Conservation (phyloP, 768 basidiomycete genomes). For the Tylopilus plumbeoviolaceoides region DNA sequence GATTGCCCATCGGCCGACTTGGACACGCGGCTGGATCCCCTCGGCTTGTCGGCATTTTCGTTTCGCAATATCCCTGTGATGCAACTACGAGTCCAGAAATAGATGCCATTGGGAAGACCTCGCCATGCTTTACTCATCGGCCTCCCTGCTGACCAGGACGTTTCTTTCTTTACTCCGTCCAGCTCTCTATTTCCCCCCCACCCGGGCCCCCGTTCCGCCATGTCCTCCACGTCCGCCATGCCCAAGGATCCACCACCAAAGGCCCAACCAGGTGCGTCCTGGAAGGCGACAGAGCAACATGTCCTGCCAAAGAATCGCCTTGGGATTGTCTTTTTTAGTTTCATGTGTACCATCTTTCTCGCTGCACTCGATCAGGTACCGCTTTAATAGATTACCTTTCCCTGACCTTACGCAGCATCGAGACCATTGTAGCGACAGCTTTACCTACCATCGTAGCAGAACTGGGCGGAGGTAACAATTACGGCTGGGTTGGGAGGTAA, state of each 20-base stretch:
- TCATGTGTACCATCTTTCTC: constrained; percentile 42
- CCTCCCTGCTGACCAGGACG: background rate
- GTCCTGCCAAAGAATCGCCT: constrained; percentile 41
- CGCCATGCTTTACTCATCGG: background rate
- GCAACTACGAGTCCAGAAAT: constrained; percentile 7
- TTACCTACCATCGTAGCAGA: constrained; percentile 46
- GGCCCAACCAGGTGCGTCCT: constrained; percentile 29
- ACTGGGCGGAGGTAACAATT: constrained; percentile 41
- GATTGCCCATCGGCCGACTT: background rate
- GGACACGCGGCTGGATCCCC: background rate
- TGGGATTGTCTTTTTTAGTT: constrained; percentile 39
- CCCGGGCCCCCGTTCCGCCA: background rate
- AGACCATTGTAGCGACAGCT: constrained; percentile 48
- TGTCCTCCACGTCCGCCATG: constrained; percentile 4
- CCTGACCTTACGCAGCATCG: background rate
- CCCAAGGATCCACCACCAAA: constrained; percentile 2
- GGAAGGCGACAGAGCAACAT: constrained; percentile 39
- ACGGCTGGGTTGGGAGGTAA: constrained; percentile 49
- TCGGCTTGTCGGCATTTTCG: constrained; percentile 6
- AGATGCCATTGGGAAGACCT: constrained; percentile 7
- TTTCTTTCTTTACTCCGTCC: background rate
- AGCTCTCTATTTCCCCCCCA: background rate
- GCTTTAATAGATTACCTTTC: background rate
- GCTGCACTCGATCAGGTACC: constrained; percentile 47
- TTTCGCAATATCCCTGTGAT: background rate